Conservation (phyloP, 2,329 filamentous ascomycete genomes). For the Trichoderma afroharzianum region DNA sequence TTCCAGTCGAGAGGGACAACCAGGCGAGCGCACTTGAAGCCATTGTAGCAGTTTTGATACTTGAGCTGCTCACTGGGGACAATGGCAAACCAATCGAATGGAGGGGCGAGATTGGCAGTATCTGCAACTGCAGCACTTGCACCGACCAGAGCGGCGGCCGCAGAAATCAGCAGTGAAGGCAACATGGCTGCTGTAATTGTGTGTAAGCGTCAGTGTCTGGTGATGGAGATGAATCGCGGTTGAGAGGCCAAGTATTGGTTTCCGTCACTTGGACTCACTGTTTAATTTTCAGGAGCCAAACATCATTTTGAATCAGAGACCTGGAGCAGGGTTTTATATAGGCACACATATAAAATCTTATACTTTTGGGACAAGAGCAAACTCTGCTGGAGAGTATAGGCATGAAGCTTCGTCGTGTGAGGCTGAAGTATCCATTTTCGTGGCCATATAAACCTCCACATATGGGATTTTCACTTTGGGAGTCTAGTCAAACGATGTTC, state of each 20-base stretch:
- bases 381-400: background rate
- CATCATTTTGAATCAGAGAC: background rate
- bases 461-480: background rate
- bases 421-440: background rate
- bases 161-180: background rate
- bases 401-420: background rate
- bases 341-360: background rate
- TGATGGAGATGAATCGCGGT: background rate
- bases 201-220: background rate
- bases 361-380: background rate
- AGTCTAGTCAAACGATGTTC: background rate
- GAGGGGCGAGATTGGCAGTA: background rate
- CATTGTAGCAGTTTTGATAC: conserved; percentile 38
- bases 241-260: background rate
- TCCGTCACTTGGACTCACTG: no score
- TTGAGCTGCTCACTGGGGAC: conserved; percentile 32
- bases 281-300: background rate
- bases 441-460: background rate
- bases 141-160: background rate
- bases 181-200: background rate
- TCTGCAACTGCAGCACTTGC: background rate
- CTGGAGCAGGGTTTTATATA: background rate
- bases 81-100: conserved; percentile 35
- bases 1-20: conserved; percentile 42
- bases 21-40: conserved; percentile 39